Evolutionary conservation across 441 rosid species (phyloP).

Genomic region (Arabidopsis lyrata): DNA sequence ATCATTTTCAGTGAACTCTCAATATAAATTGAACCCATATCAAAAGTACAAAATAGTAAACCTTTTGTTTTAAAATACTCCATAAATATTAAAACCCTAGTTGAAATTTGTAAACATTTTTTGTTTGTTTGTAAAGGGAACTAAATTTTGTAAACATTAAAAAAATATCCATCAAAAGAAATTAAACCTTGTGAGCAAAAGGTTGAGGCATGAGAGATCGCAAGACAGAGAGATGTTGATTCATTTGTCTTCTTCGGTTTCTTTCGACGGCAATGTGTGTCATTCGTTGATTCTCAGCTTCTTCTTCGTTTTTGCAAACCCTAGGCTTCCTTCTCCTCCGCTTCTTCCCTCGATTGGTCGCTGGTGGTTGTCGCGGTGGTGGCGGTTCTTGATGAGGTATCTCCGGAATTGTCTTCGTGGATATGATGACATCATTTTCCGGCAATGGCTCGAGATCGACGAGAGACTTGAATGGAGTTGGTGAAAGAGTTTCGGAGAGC

Average conservation of each 20-base stretch:
- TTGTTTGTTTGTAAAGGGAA: too few species aligned
- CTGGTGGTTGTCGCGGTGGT: conserved; percentile 31
- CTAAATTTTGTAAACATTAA: too few species aligned
- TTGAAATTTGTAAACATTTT: not conserved
- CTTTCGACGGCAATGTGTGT: conserved; percentile 93
- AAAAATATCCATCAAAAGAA: not conserved
- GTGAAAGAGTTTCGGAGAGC: conserved; percentile 66
- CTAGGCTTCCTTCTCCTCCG: conserved; percentile 75
- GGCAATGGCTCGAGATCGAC: conserved; percentile 45
- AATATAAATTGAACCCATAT: not conserved
- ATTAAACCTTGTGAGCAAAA: conserved; percentile 75
- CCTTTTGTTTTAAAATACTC: too few species aligned
- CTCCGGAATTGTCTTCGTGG: conserved; percentile 38
- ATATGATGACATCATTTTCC: conserved; percentile 36
- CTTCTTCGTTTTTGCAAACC: conserved; percentile 81
- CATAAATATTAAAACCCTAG: not conserved
- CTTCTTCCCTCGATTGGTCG: conserved; percentile 52
- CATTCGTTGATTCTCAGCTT: conserved; percentile 90
- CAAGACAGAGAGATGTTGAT: conserved; percentile 78
- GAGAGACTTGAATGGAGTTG: conserved; percentile 55
- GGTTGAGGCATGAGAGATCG: conserved; percentile 90
- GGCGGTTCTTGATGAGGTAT: conserved; percentile 33
- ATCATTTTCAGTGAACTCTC: not conserved
- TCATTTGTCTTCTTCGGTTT: conserved; percentile 86
- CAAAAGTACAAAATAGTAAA: too few species aligned